phyloP scores from a whole-genome alignment of 2,329 filamentous ascomycete genomes.

The Pseudogymnoascus sp. region DNA sequence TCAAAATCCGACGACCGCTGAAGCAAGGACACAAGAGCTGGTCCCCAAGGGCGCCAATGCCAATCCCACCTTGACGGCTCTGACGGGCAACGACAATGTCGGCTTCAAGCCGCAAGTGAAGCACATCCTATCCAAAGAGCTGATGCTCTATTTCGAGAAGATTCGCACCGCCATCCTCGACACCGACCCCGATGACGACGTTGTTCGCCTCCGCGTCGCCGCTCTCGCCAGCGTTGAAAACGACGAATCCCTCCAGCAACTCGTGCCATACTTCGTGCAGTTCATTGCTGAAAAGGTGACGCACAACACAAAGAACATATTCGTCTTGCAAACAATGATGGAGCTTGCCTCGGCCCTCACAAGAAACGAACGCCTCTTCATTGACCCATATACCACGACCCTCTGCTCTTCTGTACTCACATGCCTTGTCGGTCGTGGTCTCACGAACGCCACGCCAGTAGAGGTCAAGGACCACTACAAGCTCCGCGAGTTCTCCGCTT shows the following conservation, averaged over 20 bases:
- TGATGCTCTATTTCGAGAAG: conserved; percentile 95
- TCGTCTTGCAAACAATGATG: conserved; percentile 87
- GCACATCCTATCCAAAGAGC: conserved; percentile 90
- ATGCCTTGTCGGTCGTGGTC: conserved; percentile 76
- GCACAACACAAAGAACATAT: conserved; percentile 82
- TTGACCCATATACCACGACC: conserved; percentile 51
- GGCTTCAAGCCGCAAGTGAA: conserved; percentile 86
- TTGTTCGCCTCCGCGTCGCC: conserved; percentile 64
- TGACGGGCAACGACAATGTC: conserved; percentile 75
- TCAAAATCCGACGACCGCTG: conserved; percentile 84
- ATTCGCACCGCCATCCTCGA: conserved; percentile 84
- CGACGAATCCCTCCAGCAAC: conserved; percentile 88
- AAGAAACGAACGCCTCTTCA: conserved; percentile 71
- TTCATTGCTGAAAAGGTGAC: conserved; percentile 96
- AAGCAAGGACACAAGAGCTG: conserved; percentile 75
- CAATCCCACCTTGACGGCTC: conserved; percentile 74
- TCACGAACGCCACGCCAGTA: conserved; percentile 42
- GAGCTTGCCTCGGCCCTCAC: conserved; percentile 78
- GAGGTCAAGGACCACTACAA: conserved; percentile 60
- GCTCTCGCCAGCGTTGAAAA: conserved; percentile 78
- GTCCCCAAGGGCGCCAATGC: conserved; percentile 84
- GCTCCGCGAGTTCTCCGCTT: conserved; percentile 76
- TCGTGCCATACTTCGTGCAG: conserved; percentile 92
- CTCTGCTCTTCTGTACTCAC: conserved; percentile 85
- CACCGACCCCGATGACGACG: conserved; percentile 73